Evolutionary conservation across 768 basidiomycete species (phyloP), one percentile per base, ranked within the genome.

Genomic region (Boletus patriciae): DNA sequence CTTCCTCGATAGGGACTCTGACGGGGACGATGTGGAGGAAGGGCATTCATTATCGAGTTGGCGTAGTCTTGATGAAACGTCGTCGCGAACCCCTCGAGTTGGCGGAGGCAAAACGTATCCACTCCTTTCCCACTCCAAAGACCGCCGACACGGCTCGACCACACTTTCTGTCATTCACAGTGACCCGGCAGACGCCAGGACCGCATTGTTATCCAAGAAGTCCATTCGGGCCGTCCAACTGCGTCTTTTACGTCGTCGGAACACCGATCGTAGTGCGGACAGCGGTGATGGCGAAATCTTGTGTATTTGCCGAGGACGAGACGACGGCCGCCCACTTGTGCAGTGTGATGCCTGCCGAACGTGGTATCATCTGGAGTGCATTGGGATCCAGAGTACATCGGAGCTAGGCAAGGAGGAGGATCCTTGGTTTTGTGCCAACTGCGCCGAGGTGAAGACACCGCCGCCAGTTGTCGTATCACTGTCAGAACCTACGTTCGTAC

Each of bases 281-380:
- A 76, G 74, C 12, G 77, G 77, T 13, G 80, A 80, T 6, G 80
- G 80, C 12, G 81, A 82, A 46, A 70, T 79, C 18, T 64, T 85
- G 18, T 93, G 91, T 67, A 76, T 88, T 27, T 92, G 90, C 66
- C 72, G 75, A 42, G 86, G 84, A 18, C 76, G 73, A 49, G 86
- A 88, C 62, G 87, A 90, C 56, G 90, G 86, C 4, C 76, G 86
- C n/a, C 81, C 84, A 55, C 77, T 90, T 45, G 92, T 93, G 33
- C 91, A 92, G 64, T 94, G 91, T 62, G 90, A 93, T 63, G 78
- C 79, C 5, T 94, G 91, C 69, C 77, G 83, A 66, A 85, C 77
- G 16, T 94, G 91, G 91, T 92, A 88, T 66, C 91, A 94, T 71
- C 77, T 91, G 33, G 73, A 82, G 43, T 94, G 91, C 70, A 85